Conservation (phyloP, 2,329 filamentous ascomycete species). For the Arthrobotrys entomopaga region DNA sequence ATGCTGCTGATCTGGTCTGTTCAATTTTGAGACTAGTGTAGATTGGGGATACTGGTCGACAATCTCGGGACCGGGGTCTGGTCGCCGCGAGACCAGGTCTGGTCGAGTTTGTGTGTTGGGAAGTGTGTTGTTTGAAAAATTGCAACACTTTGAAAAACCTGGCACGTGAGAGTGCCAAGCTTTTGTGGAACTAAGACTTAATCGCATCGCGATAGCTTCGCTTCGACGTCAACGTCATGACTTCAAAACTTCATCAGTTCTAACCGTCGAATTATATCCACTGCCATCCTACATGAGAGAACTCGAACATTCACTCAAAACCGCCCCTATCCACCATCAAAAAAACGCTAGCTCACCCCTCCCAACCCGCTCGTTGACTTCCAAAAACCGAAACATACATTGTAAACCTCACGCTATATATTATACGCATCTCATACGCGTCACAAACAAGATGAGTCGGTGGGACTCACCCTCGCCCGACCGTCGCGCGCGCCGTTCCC, state of each 20-base stretch:
- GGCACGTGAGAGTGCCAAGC: neutral
- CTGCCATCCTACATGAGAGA: too few species aligned
- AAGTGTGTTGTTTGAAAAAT: constrained; percentile 8
- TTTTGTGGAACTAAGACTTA: constrained; percentile 1
- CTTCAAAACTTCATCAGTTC: too few species aligned
- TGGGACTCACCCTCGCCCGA: constrained; percentile 45
- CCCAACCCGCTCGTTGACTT: too few species aligned
- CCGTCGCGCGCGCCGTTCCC: constrained; percentile 14
- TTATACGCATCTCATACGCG: neutral
- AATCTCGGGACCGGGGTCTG: too few species aligned
- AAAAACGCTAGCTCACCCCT: too few species aligned
- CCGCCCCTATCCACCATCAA: too few species aligned
- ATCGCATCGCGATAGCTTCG: too few species aligned
- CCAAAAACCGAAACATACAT: neutral
- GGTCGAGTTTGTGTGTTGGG: too few species aligned
- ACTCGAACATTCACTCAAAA: too few species aligned
- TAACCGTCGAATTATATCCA: too few species aligned
- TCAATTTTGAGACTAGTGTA: neutral
- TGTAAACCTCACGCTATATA: neutral
- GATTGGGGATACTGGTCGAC: too few species aligned
- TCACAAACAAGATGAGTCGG: constrained; percentile 23
- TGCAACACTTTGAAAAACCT: neutral
- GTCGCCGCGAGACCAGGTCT: too few species aligned
- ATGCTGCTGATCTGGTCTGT: neutral
- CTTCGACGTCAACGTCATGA: neutral